Percentiles rank a stretch among this genome's conserved stretches.
Conservation (phyloP, 805 yeast genomes). For the Lipomyces yamadae region DNA sequence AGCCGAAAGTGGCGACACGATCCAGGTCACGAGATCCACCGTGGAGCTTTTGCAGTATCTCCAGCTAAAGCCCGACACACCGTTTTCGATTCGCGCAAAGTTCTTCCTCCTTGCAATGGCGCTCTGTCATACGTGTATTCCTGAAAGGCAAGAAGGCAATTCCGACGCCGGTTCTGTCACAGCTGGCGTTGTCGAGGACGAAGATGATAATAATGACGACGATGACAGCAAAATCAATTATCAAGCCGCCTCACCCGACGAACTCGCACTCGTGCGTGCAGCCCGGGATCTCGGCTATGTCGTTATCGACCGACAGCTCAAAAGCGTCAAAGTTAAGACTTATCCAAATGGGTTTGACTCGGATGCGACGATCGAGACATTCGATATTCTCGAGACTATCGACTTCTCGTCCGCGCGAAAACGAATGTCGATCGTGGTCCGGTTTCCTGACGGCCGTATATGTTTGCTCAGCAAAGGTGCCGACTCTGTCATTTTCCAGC, state of each 20-base stretch:
- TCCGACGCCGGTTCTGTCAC: slow-evolving; percentile 20
- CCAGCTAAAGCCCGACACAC: slow-evolving; percentile 69
- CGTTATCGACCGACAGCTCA: slow-evolving; percentile 70
- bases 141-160: slow-evolving; percentile 50
- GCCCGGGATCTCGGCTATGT: slow-evolving; percentile 94
- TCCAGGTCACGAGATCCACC: slow-evolving; percentile 51
- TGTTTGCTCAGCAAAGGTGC: slow-evolving; percentile 94
- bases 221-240: slow-evolving; percentile 62
- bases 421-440: slow-evolving; percentile 88
- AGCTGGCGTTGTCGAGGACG: slow-evolving; percentile 41
- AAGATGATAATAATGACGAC: slow-evolving; percentile 39
- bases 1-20: slow-evolving; percentile 8
- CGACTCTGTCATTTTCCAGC: slow-evolving; percentile 83
- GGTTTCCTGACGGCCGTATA: slow-evolving; percentile 74
- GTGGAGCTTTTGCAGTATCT: slow-evolving; percentile 69
- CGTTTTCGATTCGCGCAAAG: slow-evolving; percentile 72
- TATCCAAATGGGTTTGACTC: slow-evolving; percentile 81
- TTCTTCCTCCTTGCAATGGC: slow-evolving; percentile 84
- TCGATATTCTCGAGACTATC: slow-evolving; percentile 75
- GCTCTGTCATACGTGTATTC: slow-evolving; percentile 87
- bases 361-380: slow-evolving; percentile 66
- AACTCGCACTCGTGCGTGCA: slow-evolving; percentile 87
- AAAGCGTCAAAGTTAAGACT: slow-evolving; percentile 66
- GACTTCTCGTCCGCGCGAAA: slow-evolving; percentile 89
- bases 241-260: slow-evolving; percentile 97